Evolutionary conservation across 768 basidiomycete genomes (phyloP).

Genomic region (Lyophyllum shimeji): DNA sequence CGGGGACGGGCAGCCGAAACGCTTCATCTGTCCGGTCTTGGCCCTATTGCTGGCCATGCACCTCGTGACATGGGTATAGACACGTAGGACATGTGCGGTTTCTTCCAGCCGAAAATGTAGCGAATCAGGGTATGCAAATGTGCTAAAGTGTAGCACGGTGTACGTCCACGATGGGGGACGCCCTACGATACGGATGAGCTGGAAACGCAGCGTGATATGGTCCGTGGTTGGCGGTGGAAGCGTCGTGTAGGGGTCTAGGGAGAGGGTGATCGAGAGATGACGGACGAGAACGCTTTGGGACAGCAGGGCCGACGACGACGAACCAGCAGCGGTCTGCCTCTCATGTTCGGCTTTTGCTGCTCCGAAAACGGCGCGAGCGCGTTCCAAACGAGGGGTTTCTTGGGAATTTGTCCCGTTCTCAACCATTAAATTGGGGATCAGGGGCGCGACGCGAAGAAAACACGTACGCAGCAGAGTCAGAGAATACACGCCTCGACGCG

Average conservation of each 20-base stretch:
- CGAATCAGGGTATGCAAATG: constrained; percentile 15
- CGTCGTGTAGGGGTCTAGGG: background rate
- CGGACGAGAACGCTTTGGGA: background rate
- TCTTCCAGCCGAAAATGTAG: constrained; percentile 19
- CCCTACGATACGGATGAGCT: constrained; percentile 1
- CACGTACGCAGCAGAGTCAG: too few species aligned
- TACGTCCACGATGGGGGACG: constrained; percentile 11
- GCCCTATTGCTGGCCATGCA: background rate
- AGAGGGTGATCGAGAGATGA: background rate
- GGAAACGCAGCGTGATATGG: constrained; percentile 1
- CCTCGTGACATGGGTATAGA: constrained; percentile 4
- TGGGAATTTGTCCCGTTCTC: background rate
- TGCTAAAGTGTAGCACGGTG: constrained; percentile 15
- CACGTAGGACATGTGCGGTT: background rate
- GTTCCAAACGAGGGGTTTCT: background rate
- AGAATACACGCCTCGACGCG: too few species aligned
- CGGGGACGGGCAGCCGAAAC: background rate
- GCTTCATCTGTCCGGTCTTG: background rate
- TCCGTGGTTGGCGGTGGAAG: background rate
- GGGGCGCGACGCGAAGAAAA: background rate
- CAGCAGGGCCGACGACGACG: background rate
- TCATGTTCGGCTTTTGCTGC: background rate
- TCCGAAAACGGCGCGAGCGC: background rate
- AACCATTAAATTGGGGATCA: background rate
- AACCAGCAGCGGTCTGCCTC: background rate